These are phyloP conservation scores for Paratinospora sagittata DNA, from an alignment of 164 flowering plant genomes.

Conservation along the genomic window DNA sequence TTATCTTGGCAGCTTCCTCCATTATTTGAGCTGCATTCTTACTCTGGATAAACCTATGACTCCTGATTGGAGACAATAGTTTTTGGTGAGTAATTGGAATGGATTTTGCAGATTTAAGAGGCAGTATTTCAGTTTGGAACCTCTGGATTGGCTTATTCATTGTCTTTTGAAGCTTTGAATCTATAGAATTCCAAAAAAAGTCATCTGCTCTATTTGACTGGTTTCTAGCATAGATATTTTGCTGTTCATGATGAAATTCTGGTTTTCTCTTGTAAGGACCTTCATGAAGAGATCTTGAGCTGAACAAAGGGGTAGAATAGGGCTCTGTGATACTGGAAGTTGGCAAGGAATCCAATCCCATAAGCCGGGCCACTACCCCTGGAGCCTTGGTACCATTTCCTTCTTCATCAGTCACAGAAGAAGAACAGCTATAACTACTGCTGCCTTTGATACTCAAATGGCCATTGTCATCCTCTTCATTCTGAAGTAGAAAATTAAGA, in stretches of 20 bases:
- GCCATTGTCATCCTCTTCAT: slow-evolving; percentile 56
- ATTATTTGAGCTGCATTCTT: slow-evolving; percentile 71
- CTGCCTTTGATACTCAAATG: slow-evolving; percentile 48
- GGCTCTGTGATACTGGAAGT: slow-evolving; percentile 45
- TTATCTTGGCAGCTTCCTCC: slow-evolving; percentile 87
- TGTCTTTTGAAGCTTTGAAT: slow-evolving; percentile 38
- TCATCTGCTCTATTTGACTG: slow-evolving; percentile 26
- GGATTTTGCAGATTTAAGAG: slow-evolving; percentile 76
- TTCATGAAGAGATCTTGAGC: slow-evolving; percentile 45
- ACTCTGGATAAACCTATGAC: slow-evolving; percentile 46
- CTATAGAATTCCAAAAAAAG: slow-evolving; percentile 26
- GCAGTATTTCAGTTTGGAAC: slow-evolving; percentile 73
- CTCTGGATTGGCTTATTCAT: slow-evolving; percentile 50
- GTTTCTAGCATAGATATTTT: slow-evolving; percentile 26
- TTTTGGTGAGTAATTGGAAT: slow-evolving; percentile 65
- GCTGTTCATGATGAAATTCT: slow-evolving; percentile 32
- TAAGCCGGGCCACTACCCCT: slow-evolving; percentile 85
- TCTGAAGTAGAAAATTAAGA: slow-evolving; percentile 26
- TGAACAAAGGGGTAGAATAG: slow-evolving; percentile 48
- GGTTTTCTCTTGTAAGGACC: slow-evolving; percentile 29
- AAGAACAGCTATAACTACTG: slow-evolving; percentile 75
- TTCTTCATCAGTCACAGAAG: slow-evolving; percentile 86
- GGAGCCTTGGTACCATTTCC: slow-evolving; percentile 61
- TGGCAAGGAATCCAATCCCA: slow-evolving; percentile 94
- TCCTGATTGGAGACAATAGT: slow-evolving; percentile 82